phyloP scores from a whole-genome alignment of 139 green algal genomes.

The Klebsormidium nitens region DNA sequence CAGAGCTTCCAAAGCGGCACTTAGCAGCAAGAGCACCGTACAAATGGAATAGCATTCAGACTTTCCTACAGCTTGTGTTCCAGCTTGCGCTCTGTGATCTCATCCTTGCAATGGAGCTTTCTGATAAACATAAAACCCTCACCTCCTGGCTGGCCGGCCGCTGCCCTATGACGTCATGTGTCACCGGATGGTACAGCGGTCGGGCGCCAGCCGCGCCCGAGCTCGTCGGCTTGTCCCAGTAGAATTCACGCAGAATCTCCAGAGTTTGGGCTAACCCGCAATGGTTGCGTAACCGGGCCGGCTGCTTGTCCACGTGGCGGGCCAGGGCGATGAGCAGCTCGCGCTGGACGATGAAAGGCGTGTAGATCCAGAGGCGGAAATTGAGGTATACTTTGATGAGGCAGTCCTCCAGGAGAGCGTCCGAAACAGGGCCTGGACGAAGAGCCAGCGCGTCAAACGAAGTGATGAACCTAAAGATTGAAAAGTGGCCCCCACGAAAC shows the following conservation, averaged over 20 bases:
- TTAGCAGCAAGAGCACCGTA: too few relatives aligned
- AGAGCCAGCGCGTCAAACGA: too few relatives aligned
- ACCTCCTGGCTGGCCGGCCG: conserved; percentile 9
- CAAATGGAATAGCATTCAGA: too few relatives aligned
- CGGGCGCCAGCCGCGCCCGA: neutral
- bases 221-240: conserved; percentile 23
- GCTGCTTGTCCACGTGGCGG: conserved; percentile 8
- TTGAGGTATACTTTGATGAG: conserved; percentile 16
- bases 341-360: conserved; percentile 9
- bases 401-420: neutral
- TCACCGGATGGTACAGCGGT: conserved; percentile 13
- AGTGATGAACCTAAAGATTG: too few relatives aligned
- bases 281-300: neutral
- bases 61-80: too few relatives aligned
- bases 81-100: too few relatives aligned
- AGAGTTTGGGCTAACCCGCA: conserved; percentile 3
- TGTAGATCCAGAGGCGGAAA: conserved; percentile 21
- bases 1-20: too few relatives aligned
- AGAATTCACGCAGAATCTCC: conserved; percentile 26
- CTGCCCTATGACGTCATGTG: conserved; percentile 1
- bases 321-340: conserved; percentile 24
- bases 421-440: too few relatives aligned
- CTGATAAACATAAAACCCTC: too few relatives aligned
- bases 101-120: too few relatives aligned
- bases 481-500: too few relatives aligned